A percentile compares a stretch with the other conserved stretches of the same genome.
Conservation (phyloP, 441 rosid genomes). For the Syzygium syzygioides region DNA sequence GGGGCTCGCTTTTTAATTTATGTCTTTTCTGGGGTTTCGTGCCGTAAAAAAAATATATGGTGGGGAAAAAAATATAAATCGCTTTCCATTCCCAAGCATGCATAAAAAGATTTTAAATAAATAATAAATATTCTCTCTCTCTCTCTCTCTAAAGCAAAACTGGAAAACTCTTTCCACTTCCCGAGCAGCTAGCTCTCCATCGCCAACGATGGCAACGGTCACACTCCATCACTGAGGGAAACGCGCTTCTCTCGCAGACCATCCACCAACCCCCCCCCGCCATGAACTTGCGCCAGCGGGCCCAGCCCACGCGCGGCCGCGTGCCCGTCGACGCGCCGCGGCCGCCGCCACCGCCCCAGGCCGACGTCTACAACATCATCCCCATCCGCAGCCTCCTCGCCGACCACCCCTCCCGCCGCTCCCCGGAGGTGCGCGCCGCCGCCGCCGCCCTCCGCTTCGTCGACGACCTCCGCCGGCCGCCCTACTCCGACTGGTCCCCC, state of each 20-base stretch:
- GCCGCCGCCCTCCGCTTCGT: constrained; percentile 14
- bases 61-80: not conserved
- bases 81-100: not conserved
- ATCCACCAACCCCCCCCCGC: too few species aligned
- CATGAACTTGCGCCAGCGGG: not conserved
- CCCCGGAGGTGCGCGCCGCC: constrained; percentile 16
- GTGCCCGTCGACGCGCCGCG: not conserved
- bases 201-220: not conserved
- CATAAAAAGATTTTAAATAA: not conserved
- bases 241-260: not conserved
- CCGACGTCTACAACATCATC: constrained; percentile 14
- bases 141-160: not conserved
- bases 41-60: not conserved
- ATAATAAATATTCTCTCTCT: not conserved
- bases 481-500: constrained; percentile 4
- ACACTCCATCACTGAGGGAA: not conserved
- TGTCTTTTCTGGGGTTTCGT: not conserved
- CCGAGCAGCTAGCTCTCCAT: not conserved
- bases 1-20: not conserved
- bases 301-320: not conserved
- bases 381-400: constrained; percentile 13
- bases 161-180: not conserved
- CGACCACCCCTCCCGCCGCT: constrained; percentile 21
- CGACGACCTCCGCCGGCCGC: constrained; percentile 19
- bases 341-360: not conserved